A percentile compares a stretch with the other conserved stretches of the same genome.
Conservation (phyloP, 2,329 filamentous ascomycete genomes). For the Xylaria sp. region DNA sequence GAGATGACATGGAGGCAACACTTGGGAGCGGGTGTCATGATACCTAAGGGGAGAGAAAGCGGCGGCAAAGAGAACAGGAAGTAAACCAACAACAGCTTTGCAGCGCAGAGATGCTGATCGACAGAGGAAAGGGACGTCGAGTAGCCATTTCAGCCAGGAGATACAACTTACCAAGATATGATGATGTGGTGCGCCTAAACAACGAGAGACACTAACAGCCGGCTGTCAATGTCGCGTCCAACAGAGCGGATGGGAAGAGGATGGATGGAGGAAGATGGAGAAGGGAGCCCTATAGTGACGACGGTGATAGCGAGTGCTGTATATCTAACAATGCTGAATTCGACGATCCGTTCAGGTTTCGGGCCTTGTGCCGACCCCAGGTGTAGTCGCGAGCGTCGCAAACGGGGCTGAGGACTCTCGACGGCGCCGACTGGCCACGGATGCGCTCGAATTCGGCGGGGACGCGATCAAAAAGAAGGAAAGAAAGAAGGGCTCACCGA, state of each 20-base stretch:
- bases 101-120: not conserved
- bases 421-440: conserved; percentile 7
- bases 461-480: conserved; percentile 7
- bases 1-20: not conserved
- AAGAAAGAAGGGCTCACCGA: conserved; percentile 21
- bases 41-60: not conserved
- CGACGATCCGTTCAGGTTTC: not conserved
- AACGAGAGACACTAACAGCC: not conserved
- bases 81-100: not conserved
- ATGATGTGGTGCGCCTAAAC: not conserved
- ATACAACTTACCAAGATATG: conserved; percentile 21
- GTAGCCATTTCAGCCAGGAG: not conserved
- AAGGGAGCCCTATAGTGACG: not conserved
- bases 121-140: not conserved
- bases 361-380: not conserved
- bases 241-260: not conserved
- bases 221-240: conserved; percentile 9
- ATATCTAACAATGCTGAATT: not conserved
- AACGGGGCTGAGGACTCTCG: conserved; percentile 4
- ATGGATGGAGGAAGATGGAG: not conserved
- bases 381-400: not conserved
- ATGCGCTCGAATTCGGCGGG: not conserved
- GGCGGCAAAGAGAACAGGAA: not conserved
- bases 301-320: not conserved
- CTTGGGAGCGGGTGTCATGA: not conserved